Evolutionary conservation across 805 yeast genomes (phyloP).

Genomic region (Zygosaccharomyces pseudorouxii): DNA sequence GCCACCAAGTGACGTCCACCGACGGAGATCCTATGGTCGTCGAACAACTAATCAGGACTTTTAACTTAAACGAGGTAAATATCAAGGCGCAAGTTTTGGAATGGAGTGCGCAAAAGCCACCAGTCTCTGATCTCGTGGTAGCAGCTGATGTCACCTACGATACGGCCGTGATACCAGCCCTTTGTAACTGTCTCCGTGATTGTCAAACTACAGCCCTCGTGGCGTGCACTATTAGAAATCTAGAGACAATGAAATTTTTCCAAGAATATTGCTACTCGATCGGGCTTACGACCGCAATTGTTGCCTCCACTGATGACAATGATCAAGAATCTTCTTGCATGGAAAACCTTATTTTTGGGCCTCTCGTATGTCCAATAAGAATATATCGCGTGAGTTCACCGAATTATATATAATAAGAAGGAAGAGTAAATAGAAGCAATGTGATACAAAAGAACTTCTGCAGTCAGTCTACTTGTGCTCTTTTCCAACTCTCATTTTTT

Average conservation of each 20-base stretch:
- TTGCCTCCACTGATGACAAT: slow-evolving; percentile 22
- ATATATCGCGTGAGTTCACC: slow-evolving; percentile 19
- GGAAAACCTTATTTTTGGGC: slow-evolving; percentile 11
- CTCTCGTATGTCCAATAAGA: slow-evolving; percentile 24
- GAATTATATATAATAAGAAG: background rate
- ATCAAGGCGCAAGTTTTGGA: slow-evolving; percentile 36
- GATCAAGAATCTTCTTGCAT: background rate
- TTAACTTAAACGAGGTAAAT: slow-evolving; percentile 41
- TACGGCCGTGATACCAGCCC: slow-evolving; percentile 47
- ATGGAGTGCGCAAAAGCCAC: slow-evolving; percentile 52
- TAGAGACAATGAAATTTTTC: slow-evolving; percentile 44
- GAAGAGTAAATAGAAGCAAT: background rate
- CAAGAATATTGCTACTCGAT: slow-evolving; percentile 32
- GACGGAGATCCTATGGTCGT: slow-evolving; percentile 33
- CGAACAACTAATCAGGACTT: slow-evolving; percentile 35
- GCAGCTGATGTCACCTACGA: slow-evolving; percentile 94
- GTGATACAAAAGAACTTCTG: background rate
- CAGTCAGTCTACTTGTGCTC: background rate
- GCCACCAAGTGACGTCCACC: slow-evolving; percentile 18
- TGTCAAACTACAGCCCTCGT: slow-evolving; percentile 36
- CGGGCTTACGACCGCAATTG: slow-evolving; percentile 20
- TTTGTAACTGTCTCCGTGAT: slow-evolving; percentile 45
- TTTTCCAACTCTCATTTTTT: background rate
- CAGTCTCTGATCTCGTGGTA: slow-evolving; percentile 48
- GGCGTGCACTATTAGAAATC: slow-evolving; percentile 74